Conservation (phyloP, 345 rosid species). For the Cardamine resedifolia region DNA sequence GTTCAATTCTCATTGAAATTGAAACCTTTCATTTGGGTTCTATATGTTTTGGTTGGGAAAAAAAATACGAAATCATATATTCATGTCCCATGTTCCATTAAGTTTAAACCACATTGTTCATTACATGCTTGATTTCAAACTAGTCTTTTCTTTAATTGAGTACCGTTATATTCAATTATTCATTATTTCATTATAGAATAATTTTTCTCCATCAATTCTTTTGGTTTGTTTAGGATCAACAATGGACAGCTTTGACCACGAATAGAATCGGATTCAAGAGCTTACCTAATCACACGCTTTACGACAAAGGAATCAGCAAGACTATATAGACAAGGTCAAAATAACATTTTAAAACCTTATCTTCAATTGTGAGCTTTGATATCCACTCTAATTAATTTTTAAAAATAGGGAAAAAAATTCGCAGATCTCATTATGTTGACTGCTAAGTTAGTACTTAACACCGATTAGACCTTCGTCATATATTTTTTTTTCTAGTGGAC, state of each 20-base stretch:
- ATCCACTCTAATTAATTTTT: background rate
- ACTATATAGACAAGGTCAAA: conserved; percentile 7
- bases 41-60: background rate
- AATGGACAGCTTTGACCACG: conserved; percentile 23
- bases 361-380: background rate
- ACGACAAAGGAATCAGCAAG: background rate
- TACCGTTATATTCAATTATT: background rate
- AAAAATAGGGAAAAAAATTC: background rate
- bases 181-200: background rate
- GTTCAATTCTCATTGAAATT: no score
- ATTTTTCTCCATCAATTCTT: background rate
- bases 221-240: conserved; percentile 13
- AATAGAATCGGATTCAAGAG: conserved; percentile 23
- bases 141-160: background rate
- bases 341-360: conserved; percentile 1
- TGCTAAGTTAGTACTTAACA: background rate
- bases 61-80: background rate
- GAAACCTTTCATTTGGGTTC: no score
- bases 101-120: background rate
- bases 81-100: background rate
- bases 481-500: background rate
- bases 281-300: conserved; percentile 12
- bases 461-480: background rate
- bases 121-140: background rate
- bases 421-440: conserved; percentile 11